These are phyloP conservation scores for Spathaspora girioi DNA, from an alignment of 805 yeast genomes.

Conservation along the genomic window DNA sequence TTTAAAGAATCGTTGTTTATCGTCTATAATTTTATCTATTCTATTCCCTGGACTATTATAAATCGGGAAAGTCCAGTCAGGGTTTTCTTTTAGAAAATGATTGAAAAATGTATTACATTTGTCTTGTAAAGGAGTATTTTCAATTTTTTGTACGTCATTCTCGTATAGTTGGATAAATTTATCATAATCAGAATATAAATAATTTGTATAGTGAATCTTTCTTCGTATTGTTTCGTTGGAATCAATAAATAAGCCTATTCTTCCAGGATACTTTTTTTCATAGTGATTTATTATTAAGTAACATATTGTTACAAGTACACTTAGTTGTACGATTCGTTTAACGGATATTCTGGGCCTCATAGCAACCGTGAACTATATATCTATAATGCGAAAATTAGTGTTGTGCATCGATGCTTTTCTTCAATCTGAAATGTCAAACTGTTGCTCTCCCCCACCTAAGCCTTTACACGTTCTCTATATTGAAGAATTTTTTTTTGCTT, in stretches of 20 bases:
- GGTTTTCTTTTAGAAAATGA: slow-evolving; percentile 13
- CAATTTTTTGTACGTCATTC: slow-evolving; percentile 6
- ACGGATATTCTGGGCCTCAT: not conserved
- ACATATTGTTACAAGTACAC: not conserved
- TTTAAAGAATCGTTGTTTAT: slow-evolving; percentile 16
- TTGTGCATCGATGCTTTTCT: not conserved
- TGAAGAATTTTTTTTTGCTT: too few relatives aligned
- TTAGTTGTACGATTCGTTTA: not conserved
- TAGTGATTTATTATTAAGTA: not conserved
- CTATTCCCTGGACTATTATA: slow-evolving; percentile 3
- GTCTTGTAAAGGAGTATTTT: slow-evolving; percentile 13
- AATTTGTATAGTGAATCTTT: slow-evolving; percentile 22
- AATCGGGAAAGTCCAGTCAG: slow-evolving; percentile 20
- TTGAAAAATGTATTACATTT: slow-evolving; percentile 23
- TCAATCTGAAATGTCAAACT: not conserved
- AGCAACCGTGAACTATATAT: not conserved
- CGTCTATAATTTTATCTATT: slow-evolving; percentile 18
- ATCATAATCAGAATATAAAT: slow-evolving; percentile 17
- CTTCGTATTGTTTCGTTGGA: slow-evolving; percentile 6
- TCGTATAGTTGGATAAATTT: slow-evolving; percentile 11
- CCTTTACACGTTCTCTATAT: too few relatives aligned
- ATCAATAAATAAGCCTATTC: not conserved
- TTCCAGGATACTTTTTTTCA: not conserved
- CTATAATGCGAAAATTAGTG: not conserved
- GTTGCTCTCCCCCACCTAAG: too few relatives aligned